phyloP scores from a whole-genome alignment of 768 basidiomycete genomes.

The Favolaschia claudopus region DNA sequence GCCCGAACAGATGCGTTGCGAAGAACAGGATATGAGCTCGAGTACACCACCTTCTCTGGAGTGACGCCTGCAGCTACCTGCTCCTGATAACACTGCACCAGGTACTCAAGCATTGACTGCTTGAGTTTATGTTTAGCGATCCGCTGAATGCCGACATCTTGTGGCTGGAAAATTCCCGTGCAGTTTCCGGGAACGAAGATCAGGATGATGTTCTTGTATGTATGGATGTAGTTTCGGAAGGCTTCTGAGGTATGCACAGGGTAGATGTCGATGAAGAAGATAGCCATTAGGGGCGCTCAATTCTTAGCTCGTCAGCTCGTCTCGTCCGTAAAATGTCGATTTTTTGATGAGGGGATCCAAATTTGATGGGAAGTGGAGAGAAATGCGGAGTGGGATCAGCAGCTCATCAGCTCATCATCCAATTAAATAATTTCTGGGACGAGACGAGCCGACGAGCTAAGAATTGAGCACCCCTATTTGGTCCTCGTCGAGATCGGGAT shows the following conservation, averaged over 20 bases:
- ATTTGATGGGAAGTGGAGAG: no score
- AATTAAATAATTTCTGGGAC: no score
- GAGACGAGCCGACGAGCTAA: no score
- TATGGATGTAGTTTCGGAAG: conserved; percentile 27
- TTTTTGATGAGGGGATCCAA: conserved; percentile 26
- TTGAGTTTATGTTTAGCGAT: conserved; percentile 28
- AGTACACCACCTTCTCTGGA: conserved; percentile 17
- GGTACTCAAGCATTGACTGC: conserved; percentile 11
- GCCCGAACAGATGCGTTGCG: conserved; percentile 18
- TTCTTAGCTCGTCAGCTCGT: no score
- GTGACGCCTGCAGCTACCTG: conserved; percentile 13
- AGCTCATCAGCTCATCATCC: no score
- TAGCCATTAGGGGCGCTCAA: no score
- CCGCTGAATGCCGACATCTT: conserved; percentile 31
- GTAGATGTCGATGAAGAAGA: conserved; percentile 37
- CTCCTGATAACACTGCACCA: conserved; percentile 13
- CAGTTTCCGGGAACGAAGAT: conserved; percentile 29
- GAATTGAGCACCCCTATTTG: no score
- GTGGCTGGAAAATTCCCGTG: conserved; percentile 32
- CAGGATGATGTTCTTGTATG: conserved; percentile 17
- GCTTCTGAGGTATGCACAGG: conserved; percentile 36
- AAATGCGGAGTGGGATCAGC: no score
- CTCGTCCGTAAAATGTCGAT: no score
- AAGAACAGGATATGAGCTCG: conserved; percentile 21
- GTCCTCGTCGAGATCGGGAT: conserved; percentile 17